Conservation (phyloP, 768 basidiomycete genomes). For the Boletus subparvulus region DNA sequence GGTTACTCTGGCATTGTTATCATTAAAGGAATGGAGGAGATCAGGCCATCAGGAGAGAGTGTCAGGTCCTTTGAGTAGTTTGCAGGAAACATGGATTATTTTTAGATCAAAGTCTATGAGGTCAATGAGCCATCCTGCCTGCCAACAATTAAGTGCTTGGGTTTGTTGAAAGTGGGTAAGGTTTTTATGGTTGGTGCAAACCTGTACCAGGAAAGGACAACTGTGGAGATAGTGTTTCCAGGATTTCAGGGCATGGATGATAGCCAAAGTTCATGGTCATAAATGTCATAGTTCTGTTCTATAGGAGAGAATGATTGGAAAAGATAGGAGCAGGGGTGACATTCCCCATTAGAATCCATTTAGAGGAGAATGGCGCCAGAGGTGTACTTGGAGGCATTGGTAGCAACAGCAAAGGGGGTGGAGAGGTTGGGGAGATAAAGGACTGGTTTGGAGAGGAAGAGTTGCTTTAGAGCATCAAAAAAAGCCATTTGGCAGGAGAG, state of each 20-base stretch:
- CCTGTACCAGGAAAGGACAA: constrained; percentile 16
- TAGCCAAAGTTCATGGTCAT: constrained; percentile 29
- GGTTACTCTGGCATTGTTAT: too few species aligned
- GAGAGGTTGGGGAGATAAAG: neutral
- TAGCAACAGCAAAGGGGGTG: neutral
- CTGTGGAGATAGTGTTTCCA: constrained; percentile 36
- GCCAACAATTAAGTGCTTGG: too few species aligned
- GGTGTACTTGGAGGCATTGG: neutral
- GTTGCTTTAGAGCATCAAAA: neutral
- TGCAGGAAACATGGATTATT: too few species aligned
- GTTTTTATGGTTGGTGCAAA: too few species aligned
- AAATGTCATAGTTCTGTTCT: constrained; percentile 48
- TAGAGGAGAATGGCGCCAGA: too few species aligned
- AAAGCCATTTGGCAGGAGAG: too few species aligned
- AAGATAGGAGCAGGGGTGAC: too few species aligned
- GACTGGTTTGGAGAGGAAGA: neutral
- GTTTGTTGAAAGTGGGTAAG: too few species aligned
- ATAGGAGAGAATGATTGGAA: constrained; percentile 7
- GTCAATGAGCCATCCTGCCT: neutral
- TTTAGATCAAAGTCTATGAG: neutral
- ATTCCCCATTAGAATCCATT: too few species aligned
- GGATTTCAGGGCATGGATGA: neutral
- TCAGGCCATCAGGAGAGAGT: too few species aligned
- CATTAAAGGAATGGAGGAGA: too few species aligned
- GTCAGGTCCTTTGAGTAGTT: too few species aligned